Evolutionary conservation across 2,329 filamentous ascomycete species (phyloP).

Genomic region (Epichloe glyceriae): DNA sequence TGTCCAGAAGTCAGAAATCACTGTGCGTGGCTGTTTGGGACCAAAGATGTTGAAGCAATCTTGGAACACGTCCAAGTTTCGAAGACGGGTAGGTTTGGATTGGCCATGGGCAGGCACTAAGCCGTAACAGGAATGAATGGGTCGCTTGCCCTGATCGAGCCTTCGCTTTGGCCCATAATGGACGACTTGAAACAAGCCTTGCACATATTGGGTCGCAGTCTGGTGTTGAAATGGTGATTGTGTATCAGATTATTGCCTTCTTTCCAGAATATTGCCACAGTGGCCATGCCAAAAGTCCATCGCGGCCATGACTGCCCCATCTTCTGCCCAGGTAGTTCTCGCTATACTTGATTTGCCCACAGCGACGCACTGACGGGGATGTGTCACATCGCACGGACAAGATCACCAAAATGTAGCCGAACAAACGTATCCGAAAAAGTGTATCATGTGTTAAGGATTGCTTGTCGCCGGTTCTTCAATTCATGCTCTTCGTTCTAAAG

Average conservation of each 20-base stretch:
- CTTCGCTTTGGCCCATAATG: background rate
- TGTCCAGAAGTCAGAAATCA: background rate
- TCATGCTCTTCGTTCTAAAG: no score
- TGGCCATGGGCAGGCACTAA: background rate
- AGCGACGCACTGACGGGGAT: background rate
- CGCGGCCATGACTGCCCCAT: no score
- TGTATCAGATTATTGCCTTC: background rate
- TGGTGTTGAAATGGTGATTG: background rate
- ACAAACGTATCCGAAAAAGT: no score
- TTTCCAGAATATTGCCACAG: background rate
- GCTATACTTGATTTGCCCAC: no score
- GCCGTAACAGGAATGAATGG: slow-evolving; percentile 3
- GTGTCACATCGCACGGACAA: no score
- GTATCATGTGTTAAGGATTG: no score
- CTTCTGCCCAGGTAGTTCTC: no score
- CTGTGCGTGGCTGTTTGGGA: slow-evolving; percentile 6
- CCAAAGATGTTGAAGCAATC: slow-evolving; percentile 28
- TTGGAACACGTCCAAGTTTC: slow-evolving; percentile 35
- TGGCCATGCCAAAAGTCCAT: no score
- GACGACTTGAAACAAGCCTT: background rate
- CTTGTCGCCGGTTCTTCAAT: no score
- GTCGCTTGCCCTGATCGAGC: background rate
- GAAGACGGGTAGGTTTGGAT: slow-evolving; percentile 12
- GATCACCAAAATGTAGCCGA: background rate
- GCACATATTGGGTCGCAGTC: background rate